Evolutionary conservation across 331 rosid species (phyloP).

Genomic region (Pyracantha coccinea): DNA sequence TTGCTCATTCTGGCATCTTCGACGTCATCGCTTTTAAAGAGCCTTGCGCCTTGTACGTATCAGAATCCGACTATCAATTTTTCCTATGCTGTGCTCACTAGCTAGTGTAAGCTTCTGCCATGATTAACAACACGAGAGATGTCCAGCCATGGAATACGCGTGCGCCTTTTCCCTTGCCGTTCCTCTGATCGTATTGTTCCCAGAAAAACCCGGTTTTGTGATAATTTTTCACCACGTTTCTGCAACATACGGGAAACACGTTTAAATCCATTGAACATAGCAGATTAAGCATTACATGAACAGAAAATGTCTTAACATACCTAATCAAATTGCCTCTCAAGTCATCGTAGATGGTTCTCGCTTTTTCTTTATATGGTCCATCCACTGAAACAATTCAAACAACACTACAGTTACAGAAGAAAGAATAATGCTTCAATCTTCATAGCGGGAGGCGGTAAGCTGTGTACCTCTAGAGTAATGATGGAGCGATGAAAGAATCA

Average conservation of each 20-base stretch:
- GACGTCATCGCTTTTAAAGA: background rate
- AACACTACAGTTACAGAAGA: background rate
- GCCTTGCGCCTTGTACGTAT: background rate
- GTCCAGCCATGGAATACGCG: conserved; percentile 95
- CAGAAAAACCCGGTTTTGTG: conserved; percentile 62
- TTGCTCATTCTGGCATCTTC: background rate
- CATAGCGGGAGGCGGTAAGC: background rate
- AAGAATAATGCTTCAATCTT: background rate
- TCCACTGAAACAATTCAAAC: conserved; percentile 22
- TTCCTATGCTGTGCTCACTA: background rate
- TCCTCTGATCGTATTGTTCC: conserved; percentile 85
- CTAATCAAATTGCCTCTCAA: conserved; percentile 42
- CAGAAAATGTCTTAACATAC: conserved; percentile 5
- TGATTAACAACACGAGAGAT: conserved; percentile 71
- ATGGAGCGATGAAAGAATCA: conserved; percentile 79
- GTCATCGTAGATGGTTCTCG: conserved; percentile 29
- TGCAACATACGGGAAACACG: conserved; percentile 4
- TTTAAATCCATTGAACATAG: background rate
- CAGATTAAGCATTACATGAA: background rate
- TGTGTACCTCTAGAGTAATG: conserved; percentile 80
- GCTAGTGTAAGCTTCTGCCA: conserved; percentile 65
- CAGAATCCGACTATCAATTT: background rate
- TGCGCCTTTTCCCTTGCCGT: conserved; percentile 83
- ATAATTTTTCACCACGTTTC: conserved; percentile 68
- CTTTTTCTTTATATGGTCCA: conserved; percentile 38